Conservation (phyloP, 176 grass and related monocot species). For the Cenchrus americanus region DNA sequence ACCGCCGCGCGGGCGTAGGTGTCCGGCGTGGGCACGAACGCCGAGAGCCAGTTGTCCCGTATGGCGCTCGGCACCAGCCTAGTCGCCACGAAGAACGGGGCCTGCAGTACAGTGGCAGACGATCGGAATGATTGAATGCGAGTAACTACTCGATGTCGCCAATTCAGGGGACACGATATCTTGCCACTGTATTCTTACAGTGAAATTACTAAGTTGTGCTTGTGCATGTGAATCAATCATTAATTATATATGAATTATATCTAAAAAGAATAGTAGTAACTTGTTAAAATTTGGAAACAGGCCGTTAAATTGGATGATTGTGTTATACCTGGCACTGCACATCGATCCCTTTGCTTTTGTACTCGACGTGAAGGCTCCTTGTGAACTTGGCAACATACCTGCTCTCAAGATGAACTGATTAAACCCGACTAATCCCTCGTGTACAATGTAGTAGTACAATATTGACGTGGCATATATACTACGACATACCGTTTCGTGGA, state of each 20-base stretch:
- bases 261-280: no score
- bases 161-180: neutral
- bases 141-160: neutral
- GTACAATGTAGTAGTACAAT: no score
- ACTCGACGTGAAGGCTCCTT: constrained; percentile 9
- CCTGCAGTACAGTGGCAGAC: constrained; percentile 24
- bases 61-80: constrained; percentile 31
- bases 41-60: neutral
- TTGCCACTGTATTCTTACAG: no score
- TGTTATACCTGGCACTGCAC: constrained; percentile 12
- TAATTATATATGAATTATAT: no score
- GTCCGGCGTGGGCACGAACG: constrained; percentile 37
- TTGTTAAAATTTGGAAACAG: no score
- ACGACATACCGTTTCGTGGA: neutral
- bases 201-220: no score
- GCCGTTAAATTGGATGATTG: neutral
- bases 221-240: no score
- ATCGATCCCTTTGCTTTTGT: constrained; percentile 1
- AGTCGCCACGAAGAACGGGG: constrained; percentile 53
- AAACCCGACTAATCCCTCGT: no score
- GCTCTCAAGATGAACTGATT: neutral
- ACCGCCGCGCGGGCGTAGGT: constrained; percentile 46
- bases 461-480: no score
- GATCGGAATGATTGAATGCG: neutral
- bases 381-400: neutral